Conservation (phyloP, 2,329 filamentous ascomycete genomes). For the Fonsecaea multimorphosa region DNA sequence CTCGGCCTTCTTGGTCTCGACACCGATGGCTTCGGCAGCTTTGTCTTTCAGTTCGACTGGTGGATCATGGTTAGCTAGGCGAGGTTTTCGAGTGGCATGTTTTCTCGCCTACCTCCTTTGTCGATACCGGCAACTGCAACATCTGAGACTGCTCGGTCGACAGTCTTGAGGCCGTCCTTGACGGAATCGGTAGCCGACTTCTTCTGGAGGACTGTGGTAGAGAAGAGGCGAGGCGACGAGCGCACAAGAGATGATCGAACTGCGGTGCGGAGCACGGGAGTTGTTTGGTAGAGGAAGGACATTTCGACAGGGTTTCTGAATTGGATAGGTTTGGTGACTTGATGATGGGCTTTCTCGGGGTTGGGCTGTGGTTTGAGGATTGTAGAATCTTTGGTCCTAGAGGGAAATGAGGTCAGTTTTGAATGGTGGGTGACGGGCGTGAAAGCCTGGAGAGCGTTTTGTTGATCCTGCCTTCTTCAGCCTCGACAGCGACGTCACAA, state of each 20-base stretch:
- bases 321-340: conserved; percentile 1
- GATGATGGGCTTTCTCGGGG: background rate
- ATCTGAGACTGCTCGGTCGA: conserved; percentile 62
- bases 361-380: background rate
- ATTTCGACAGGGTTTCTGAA: conserved; percentile 38
- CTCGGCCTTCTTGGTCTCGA: conserved; percentile 56
- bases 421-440: conserved; percentile 4
- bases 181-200: conserved; percentile 61
- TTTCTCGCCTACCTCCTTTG: conserved; percentile 60
- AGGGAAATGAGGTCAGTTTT: conserved; percentile 11
- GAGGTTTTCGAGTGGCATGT: background rate
- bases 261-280: conserved; percentile 41
- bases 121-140: conserved; percentile 67
- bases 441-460: conserved; percentile 6
- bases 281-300: conserved; percentile 46
- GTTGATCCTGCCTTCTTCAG: conserved; percentile 13
- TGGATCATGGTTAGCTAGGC: conserved; percentile 23
- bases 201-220: conserved; percentile 56
- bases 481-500: conserved; percentile 28
- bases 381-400: background rate
- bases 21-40: conserved; percentile 50
- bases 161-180: conserved; percentile 65
- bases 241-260: conserved; percentile 29
- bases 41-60: conserved; percentile 60
- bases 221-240: conserved; percentile 50